These are phyloP conservation scores for Ceriops zippeliana DNA, from an alignment of 345 rosid genomes.

Conservation along the genomic window DNA sequence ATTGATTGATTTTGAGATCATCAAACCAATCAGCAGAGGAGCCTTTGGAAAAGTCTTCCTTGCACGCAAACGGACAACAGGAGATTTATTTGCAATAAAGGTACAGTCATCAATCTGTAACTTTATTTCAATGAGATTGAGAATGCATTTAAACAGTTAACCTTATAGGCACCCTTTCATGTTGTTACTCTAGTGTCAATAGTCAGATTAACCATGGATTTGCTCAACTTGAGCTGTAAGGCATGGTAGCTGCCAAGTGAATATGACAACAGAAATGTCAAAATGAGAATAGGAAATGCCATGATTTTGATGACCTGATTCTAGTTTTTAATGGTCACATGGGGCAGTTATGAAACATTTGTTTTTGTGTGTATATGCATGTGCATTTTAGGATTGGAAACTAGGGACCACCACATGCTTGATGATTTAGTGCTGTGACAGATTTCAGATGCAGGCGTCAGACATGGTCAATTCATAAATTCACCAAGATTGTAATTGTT, in stretches of 20 bases:
- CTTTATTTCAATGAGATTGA: not conserved
- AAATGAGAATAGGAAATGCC: not conserved
- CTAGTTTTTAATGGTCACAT: not conserved
- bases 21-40: constrained; percentile 84
- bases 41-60: constrained; percentile 87
- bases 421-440: not conserved
- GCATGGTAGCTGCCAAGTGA: not conserved
- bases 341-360: not conserved
- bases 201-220: not conserved
- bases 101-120: constrained; percentile 24
- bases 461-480: not conserved
- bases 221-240: not conserved
- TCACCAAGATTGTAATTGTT: not conserved
- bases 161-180: not conserved
- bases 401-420: not conserved
- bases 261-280: not conserved
- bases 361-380: not conserved
- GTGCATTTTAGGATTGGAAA: not conserved
- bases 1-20: constrained; percentile 78
- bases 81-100: constrained; percentile 89
- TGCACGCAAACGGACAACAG: constrained; percentile 76
- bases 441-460: not conserved
- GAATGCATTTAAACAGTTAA: not conserved
- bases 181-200: not conserved
- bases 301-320: not conserved